Evolutionary conservation across 208 protist species (phyloP).

Genomic region (Balamuthia mandrillaris): DNA sequence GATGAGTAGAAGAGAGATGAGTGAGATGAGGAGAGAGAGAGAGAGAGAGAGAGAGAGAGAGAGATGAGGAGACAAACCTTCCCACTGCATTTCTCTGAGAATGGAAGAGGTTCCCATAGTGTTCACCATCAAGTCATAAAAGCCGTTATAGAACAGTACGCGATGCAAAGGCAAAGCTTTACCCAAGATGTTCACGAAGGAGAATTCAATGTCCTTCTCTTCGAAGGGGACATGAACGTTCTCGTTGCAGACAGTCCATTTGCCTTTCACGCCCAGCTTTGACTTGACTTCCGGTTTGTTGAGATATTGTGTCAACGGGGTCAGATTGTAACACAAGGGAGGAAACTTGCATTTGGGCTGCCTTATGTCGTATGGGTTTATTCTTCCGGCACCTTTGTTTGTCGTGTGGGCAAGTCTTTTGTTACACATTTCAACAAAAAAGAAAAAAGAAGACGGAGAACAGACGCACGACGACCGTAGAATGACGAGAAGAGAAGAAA

Average conservation of each 20-base stretch:
- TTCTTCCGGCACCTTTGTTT: neutral
- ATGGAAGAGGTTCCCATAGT: constrained; percentile 12
- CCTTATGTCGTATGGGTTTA: constrained; percentile 3
- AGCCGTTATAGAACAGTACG: constrained; percentile 20
- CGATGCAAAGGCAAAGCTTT: neutral
- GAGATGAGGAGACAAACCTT: neutral
- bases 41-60: too few species aligned
- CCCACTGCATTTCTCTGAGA: neutral
- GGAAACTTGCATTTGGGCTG: constrained; percentile 7
- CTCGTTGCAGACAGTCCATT: too few species aligned
- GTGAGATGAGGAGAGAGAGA: too few species aligned
- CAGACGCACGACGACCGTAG: too few species aligned
- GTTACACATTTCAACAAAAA: neutral
- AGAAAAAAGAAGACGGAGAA: neutral
- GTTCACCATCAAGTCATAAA: constrained; percentile 15
- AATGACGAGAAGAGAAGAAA: too few species aligned
- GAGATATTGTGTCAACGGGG: neutral
- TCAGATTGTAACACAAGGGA: constrained; percentile 22
- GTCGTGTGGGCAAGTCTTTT: too few species aligned
- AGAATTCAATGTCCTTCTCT: constrained; percentile 31
- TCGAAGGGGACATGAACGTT: constrained; percentile 29
- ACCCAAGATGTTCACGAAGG: neutral
- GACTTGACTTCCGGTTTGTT: constrained; percentile 2
- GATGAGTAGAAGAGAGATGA: too few species aligned
- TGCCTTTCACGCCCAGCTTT: constrained; percentile 28